These are phyloP conservation scores for Backusella australiensis DNA, from an alignment of 192 early-diverging fungal species.

Conservation along the genomic window DNA sequence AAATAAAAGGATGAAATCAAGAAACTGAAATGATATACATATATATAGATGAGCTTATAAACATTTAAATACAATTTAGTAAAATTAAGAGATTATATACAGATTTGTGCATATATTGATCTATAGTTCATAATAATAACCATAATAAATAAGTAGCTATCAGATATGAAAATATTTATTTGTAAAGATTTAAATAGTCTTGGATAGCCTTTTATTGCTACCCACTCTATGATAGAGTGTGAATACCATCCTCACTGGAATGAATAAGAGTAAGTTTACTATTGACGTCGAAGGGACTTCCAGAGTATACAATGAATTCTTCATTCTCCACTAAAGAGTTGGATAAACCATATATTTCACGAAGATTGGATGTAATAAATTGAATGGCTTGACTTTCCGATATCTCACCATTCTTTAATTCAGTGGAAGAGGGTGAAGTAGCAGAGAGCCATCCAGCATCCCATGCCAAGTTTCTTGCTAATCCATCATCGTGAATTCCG, in stretches of 20 bases:
- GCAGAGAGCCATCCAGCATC: constrained; percentile 69
- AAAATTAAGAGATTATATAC: constrained; percentile 82
- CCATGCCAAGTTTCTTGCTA: constrained; percentile 67
- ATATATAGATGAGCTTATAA: not conserved
- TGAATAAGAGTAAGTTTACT: constrained; percentile 28
- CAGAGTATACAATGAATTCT: constrained; percentile 60
- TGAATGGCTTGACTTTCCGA: constrained; percentile 63
- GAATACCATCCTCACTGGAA: not conserved
- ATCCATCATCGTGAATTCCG: constrained; percentile 46
- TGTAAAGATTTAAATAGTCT: not conserved
- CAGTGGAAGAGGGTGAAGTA: constrained; percentile 28
- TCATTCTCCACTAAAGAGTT: constrained; percentile 21
- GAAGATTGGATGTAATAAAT: constrained; percentile 68
- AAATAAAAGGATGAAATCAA: not conserved
- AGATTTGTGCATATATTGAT: constrained; percentile 17
- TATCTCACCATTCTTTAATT: constrained; percentile 33
- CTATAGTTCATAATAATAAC: not conserved
- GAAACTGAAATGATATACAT: not conserved
- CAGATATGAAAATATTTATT: not conserved
- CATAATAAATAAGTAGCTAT: not conserved
- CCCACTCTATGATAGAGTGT: not conserved
- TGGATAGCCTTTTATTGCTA: not conserved
- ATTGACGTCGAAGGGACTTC: constrained; percentile 62
- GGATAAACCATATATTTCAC: constrained; percentile 58
- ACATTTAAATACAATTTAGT: not conserved